A percentile compares a stretch with the other conserved stretches of the same genome.
Conservation (phyloP, 768 basidiomycete species). For the Mrakia hoshinonis region DNA sequence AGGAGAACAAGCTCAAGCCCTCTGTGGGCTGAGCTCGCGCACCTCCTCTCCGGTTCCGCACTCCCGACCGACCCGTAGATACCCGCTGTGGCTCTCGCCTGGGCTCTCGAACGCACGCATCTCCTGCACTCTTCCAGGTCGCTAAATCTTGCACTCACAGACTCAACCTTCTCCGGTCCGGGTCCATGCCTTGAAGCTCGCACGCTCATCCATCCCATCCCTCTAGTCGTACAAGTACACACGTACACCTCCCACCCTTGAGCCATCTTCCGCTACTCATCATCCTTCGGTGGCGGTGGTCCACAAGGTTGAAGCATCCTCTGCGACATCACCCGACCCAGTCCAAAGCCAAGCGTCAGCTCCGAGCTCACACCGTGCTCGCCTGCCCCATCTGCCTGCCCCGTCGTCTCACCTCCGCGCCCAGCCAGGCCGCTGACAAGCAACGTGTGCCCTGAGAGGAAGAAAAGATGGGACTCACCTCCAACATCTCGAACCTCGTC, state of each 20-base stretch:
- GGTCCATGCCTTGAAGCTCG: neutral
- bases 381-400: neutral
- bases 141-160: no score
- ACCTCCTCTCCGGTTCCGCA: no score
- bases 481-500: slow-evolving; percentile 86
- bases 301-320: slow-evolving; percentile 92
- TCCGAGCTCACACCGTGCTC: neutral
- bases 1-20: no score
- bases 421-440: no score
- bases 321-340: slow-evolving; percentile 43
- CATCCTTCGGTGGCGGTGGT: slow-evolving; percentile 80
- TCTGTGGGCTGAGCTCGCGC: no score
- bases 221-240: neutral
- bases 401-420: no score
- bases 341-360: neutral
- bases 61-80: no score
- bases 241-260: neutral
- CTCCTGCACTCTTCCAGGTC: no score
- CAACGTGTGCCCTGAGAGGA: neutral
- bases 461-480: slow-evolving; percentile 49
- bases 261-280: slow-evolving; percentile 42
- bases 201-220: neutral
- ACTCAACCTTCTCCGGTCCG: no score
- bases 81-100: no score
- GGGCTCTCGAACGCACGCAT: no score